A percentile compares a stretch with the other conserved stretches of the same genome.
Conservation (phyloP, 176 grass and related monocot genomes). For the Luzula sylvatica region DNA sequence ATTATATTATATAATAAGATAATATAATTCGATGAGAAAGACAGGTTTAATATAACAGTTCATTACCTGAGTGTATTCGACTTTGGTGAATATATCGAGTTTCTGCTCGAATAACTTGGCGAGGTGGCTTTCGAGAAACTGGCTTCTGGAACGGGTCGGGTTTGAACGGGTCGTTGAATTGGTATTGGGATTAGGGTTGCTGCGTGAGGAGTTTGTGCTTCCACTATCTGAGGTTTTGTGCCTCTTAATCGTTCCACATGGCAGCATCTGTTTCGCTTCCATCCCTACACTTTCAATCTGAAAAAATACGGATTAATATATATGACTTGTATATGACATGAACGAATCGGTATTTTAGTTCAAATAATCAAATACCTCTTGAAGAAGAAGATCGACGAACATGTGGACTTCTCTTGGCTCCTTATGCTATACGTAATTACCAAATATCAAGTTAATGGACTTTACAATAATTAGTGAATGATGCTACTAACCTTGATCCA, state of each 20-base stretch:
- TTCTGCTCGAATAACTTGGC: slow-evolving; percentile 98
- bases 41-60: too few species aligned
- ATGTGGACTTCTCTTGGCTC: slow-evolving; percentile 98
- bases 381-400: slow-evolving; percentile 97
- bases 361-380: slow-evolving; percentile 53
- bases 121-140: slow-evolving; percentile 98
- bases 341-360: background rate
- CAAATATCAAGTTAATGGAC: slow-evolving; percentile 28
- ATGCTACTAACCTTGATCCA: slow-evolving; percentile 75
- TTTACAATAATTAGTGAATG: slow-evolving; percentile 13
- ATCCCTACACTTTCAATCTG: slow-evolving; percentile 73
- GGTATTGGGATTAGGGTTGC: slow-evolving; percentile 75
- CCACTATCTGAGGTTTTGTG: slow-evolving; percentile 88
- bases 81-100: slow-evolving; percentile 99
- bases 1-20: too few species aligned
- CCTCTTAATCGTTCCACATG: slow-evolving; percentile 63
- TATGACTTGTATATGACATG: background rate
- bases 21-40: too few species aligned
- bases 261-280: slow-evolving; percentile 84
- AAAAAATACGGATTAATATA: slow-evolving; percentile 16
- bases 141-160: slow-evolving; percentile 68
- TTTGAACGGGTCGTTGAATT: slow-evolving; percentile 69
- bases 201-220: slow-evolving; percentile 77
- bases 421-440: slow-evolving; percentile 71
- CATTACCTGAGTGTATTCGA: slow-evolving; percentile 87